A percentile compares a stretch with the other conserved stretches of the same genome.
Evolutionary conservation across 176 grass and related monocot genomes (phyloP).

Genomic region (Carex pumila): DNA sequence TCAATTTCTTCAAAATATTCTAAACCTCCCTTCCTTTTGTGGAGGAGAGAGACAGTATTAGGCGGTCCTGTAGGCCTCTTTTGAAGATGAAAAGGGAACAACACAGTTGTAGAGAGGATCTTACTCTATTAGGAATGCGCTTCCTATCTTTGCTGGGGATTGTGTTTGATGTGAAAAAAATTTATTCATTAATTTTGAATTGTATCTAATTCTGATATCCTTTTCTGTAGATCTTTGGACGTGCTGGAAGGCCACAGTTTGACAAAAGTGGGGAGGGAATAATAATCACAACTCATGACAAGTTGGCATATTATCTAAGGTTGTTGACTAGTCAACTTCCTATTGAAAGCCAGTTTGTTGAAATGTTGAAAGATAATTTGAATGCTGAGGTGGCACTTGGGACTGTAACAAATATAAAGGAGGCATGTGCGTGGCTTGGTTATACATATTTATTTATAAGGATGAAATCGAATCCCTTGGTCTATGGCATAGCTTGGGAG

Average conservation of each 20-base stretch:
- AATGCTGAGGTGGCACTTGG: conserved; percentile 97
- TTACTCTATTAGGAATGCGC: neutral
- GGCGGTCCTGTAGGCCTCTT: neutral
- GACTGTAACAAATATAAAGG: conserved; percentile 94
- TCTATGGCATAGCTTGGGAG: conserved; percentile 94
- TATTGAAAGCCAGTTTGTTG: conserved; percentile 96
- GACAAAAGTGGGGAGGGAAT: conserved; percentile 99
- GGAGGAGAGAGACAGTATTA: neutral
- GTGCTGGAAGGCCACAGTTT: conserved; percentile 95
- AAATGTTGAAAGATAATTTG: conserved; percentile 95
- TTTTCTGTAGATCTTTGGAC: conserved; percentile 81
- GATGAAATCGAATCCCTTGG: conserved; percentile 97
- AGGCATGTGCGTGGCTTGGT: conserved; percentile 96
- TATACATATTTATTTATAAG: conserved; percentile 99
- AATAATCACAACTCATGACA: conserved; percentile 96
- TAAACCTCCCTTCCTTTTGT: neutral
- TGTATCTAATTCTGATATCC: conserved; percentile 18
- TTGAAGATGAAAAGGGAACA: neutral
- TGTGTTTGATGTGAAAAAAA: neutral
- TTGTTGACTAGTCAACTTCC: conserved; percentile 91
- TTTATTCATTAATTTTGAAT: neutral
- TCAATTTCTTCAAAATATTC: neutral
- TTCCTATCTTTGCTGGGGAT: neutral
- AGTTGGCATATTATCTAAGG: conserved; percentile 83
- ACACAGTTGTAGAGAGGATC: neutral